Conservation (phyloP, 1,284 basidiomycete genomes). For the Bondarzewia mesenterica region DNA sequence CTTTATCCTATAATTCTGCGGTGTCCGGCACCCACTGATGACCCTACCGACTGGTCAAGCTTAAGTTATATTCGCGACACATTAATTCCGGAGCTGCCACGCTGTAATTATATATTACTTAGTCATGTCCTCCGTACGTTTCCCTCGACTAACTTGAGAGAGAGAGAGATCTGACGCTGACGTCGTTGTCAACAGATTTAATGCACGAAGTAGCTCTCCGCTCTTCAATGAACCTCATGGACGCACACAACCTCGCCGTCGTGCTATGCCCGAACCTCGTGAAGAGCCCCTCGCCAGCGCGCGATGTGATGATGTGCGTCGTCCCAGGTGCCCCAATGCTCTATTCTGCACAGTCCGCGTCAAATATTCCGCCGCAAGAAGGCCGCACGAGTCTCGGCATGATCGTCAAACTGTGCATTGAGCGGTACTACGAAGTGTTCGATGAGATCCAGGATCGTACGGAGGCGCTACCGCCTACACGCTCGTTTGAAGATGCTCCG, state of each 20-base stretch:
- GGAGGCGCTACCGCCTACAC: slow-evolving; percentile 41
- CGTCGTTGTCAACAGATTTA: slow-evolving; percentile 46
- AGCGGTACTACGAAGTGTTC: slow-evolving; percentile 79
- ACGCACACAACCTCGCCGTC: slow-evolving; percentile 73
- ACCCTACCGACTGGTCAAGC: slow-evolving; percentile 47
- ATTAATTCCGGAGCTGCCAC: slow-evolving; percentile 57
- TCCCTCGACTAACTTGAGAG: neutral
- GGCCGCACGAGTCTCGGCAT: slow-evolving; percentile 59
- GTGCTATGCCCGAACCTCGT: slow-evolving; percentile 77
- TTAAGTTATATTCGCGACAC: slow-evolving; percentile 59
- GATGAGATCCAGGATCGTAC: slow-evolving; percentile 65
- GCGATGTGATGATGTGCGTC: slow-evolving; percentile 65
- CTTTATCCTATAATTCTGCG: slow-evolving; percentile 57
- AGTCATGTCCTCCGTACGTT: slow-evolving; percentile 65
- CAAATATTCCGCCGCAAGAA: slow-evolving; percentile 22
- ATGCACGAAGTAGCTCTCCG: slow-evolving; percentile 70
- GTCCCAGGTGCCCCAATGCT: slow-evolving; percentile 35
- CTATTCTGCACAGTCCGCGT: slow-evolving; percentile 13
- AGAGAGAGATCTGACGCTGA: slow-evolving; percentile 2
- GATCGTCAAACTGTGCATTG: slow-evolving; percentile 70
- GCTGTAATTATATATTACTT: slow-evolving; percentile 67
- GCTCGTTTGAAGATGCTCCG: slow-evolving; percentile 16
- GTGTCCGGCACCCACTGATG: slow-evolving; percentile 53
- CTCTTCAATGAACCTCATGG: slow-evolving; percentile 65
- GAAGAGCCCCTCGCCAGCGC: slow-evolving; percentile 54